A percentile compares a stretch with the other conserved stretches of the same genome.
phyloP scores from a whole-genome alignment of 305 asterid species.

The Ruellia speciosa region DNA sequence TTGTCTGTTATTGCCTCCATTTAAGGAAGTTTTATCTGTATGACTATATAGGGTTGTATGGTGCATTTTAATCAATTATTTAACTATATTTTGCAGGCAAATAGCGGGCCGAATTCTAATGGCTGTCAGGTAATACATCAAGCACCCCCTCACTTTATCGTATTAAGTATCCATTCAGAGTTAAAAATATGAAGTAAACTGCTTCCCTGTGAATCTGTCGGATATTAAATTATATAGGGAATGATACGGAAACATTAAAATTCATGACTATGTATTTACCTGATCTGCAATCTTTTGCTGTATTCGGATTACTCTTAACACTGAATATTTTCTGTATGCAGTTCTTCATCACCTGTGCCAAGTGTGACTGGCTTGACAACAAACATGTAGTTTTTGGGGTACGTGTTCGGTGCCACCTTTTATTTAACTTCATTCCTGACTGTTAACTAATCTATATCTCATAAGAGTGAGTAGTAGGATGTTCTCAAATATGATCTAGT shows the following conservation, averaged over 20 bases:
- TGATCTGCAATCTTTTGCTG: background rate
- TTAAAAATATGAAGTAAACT: no score
- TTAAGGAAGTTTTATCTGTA: background rate
- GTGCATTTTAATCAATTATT: background rate
- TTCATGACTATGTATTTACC: background rate
- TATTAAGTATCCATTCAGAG: no score
- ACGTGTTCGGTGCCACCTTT: constrained; percentile 24
- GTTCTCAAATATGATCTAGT: no score
- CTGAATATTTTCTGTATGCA: constrained; percentile 26
- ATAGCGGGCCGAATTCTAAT: constrained; percentile 75
- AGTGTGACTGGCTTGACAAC: constrained; percentile 98
- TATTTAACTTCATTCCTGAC: background rate
- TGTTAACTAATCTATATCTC: constrained; percentile 1
- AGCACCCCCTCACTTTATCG: background rate
- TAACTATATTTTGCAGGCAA: constrained; percentile 63
- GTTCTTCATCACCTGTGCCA: constrained; percentile 89
- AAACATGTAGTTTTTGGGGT: constrained; percentile 97
- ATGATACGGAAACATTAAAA: background rate
- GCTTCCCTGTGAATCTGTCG: no score
- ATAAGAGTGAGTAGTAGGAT: no score
- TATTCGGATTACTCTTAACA: background rate
- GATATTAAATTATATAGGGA: constrained; percentile 2
- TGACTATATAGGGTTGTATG: background rate
- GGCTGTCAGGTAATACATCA: constrained; percentile 71
- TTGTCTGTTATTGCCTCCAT: no score